Base-by-base conservation (phyloP, 2,329 filamentous ascomycete species). In the Alternaria sp. region DNA sequence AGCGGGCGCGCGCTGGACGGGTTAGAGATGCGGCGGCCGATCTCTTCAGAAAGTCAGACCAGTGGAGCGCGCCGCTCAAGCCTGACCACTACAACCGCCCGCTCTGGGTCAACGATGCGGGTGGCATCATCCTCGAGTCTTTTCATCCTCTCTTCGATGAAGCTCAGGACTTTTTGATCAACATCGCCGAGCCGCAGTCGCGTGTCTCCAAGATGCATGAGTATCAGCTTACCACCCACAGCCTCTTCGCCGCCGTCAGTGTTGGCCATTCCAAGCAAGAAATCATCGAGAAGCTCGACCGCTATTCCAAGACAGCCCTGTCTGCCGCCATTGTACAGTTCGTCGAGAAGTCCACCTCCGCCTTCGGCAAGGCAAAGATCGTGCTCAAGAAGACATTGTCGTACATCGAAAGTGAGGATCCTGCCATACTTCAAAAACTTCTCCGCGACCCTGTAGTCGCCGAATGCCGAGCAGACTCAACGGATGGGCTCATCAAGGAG, bases 381-480 rank as follows among this genome's bases (percentile, higher is more conserved):
- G 95, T 98, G 45, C 80, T 98, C 65, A 97, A 97, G 78, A 92
- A 97, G 72, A 98, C 94, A 64, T 92, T 92, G 67, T 97, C 97
- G 79, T 97, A 91, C 70, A 89, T 98, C 63, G 95, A 99, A 80
- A 97, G 92, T 72, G 90, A 92, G 20, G 94, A 98, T 78, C 90
- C 93, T 12, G 85, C 89, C 11, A 92, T 97, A 76, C 84, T 98
- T 59, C 93, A 97, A 78, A 91, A 87, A 73, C 85, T 98, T n/a
- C 84, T 98, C 36, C 89, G 91, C 73, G 94, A 98, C 77, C 85
- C 89, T 14, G 87, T 92, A 54, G 97, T 99, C 60, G 91, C 92
- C 0, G 87, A 89, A 18, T 89, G 92, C 54, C 88, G 94, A 58
- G 87, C 96, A 4, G 91, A 96, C 64, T 88, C 87, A 14, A 84